Base-by-base conservation (phyloP, 352 stramenopile species). In the Pythium vanterpoolii region DNA sequence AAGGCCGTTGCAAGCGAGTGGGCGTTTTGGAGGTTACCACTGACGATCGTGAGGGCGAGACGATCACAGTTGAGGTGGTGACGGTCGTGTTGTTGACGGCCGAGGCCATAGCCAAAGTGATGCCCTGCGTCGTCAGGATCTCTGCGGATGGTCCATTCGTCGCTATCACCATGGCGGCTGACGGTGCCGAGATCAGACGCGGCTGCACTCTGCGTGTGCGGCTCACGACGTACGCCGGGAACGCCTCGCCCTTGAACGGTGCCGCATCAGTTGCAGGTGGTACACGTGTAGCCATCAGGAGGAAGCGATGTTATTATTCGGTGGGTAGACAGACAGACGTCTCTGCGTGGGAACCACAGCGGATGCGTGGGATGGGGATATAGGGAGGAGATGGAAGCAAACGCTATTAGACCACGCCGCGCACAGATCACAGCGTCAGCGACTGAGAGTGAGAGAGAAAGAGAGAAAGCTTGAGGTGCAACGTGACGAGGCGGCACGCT, bases 161-260 rank as follows among this genome's bases (percentile, higher is more conserved):
- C 3, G 40, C 40, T 18, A 46, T 7, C 11, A 46, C n/a, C 4
- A 13, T 46, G 3, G 40, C 14, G 40, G 39, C 27, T 5, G 27
- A 43, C 7, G 51, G 34, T 58, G 36, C 40, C 16, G 28, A 40
- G 40, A 7, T 10, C 6, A 19, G 34, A 36, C 27, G 56, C 40
- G 30, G 23, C n/a, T n/a, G n/a, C 1, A 16, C 23, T 38, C 26
- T 18, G 18, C 33, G 23, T 16, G 23, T 48, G 14, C 74, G 76
- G 31, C 60, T 69, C 18, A 84, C 46, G 14, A 89, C 73, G 27
- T 88, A 90, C 11, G 74, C 61, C 13, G 77, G 80, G 47, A 88
- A 87, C 5, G 51, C 73, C 14, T 90, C 80, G 51, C 80, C 76
- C 45, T 90, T 90, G 69, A 89, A 89, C 11, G 77, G 75, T 13